phyloP scores from a whole-genome alignment of 331 rosid genomes.

The Acacia pycnantha region DNA sequence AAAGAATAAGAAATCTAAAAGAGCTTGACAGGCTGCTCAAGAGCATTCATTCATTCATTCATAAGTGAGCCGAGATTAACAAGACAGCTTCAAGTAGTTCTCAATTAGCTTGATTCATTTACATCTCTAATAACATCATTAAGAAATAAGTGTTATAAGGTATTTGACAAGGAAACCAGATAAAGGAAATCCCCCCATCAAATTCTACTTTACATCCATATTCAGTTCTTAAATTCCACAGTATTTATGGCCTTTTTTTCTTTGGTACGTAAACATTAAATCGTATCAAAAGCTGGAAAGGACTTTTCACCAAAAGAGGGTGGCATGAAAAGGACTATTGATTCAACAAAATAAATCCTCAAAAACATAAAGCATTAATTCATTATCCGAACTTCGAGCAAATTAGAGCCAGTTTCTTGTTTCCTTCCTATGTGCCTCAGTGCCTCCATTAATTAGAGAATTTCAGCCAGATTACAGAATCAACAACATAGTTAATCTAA shows the following conservation, averaged over 20 bases:
- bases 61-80: neutral
- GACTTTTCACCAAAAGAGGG: neutral
- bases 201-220: neutral
- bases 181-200: neutral
- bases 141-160: neutral
- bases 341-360: conserved; percentile 11
- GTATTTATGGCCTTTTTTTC: neutral
- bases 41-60: neutral
- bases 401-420: conserved; percentile 18
- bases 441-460: neutral
- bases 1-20: neutral
- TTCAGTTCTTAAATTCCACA: neutral
- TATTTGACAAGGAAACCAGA: neutral
- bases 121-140: neutral
- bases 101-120: neutral
- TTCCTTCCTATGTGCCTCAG: neutral
- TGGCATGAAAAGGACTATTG: neutral
- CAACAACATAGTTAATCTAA: conserved; percentile 14
- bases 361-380: neutral
- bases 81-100: neutral
- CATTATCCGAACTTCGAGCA: neutral
- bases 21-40: neutral
- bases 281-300: neutral
- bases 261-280: neutral
- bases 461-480: conserved; percentile 16